Base-by-base conservation (phyloP, 306 rosid species). In the Vigna unguiculata region DNA sequence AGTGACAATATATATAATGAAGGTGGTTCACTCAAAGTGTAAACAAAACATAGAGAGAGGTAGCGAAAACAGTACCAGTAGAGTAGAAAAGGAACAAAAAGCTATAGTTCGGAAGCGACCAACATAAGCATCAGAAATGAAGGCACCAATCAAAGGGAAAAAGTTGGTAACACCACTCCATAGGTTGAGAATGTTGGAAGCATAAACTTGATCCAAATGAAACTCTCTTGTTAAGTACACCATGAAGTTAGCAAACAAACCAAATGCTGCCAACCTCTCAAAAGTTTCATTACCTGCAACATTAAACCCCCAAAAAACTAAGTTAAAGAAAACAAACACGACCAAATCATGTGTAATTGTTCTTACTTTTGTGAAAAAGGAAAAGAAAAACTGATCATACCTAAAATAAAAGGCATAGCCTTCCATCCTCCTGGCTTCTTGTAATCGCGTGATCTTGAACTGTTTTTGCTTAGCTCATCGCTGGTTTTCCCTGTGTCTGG, bases 91-190 rank as follows among this genome's bases (percentile, higher is more conserved):
- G 48, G 99, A 95, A 1, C 84, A 85, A 78, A 84, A 63, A 53
- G 96, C 99, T 58, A 95, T 95, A 3, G 96, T 86, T 1, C 55
- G n/a, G 85, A 87, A 95, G 67, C 97, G 92, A 65, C 99, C 97
- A 1, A 78, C 57, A 48, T 88, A 91, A 11, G 96, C 85, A 71
- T 92, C 97, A 53, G 96, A 90, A 84, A 95, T 64, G 86, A 86
- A 95, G 36, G 98, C 98, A 1, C 97, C 98, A 46, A 90, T 4
- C 19, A 95, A 72, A 7, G 98, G 97, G 1, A 80, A 81, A 38
- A 95, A 92, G 52, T 83, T 90, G 13, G 88, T 51, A 36, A 92
- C 6, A 3, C 93, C 95, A 41, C 11, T 0, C 98, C 98, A 92
- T 34, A 92, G 5, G 79, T 87, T 77, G 30, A 95, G 51, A 13